phyloP scores from a whole-genome alignment of 1,284 basidiomycete species.

The Moesziomyces antarcticus region DNA sequence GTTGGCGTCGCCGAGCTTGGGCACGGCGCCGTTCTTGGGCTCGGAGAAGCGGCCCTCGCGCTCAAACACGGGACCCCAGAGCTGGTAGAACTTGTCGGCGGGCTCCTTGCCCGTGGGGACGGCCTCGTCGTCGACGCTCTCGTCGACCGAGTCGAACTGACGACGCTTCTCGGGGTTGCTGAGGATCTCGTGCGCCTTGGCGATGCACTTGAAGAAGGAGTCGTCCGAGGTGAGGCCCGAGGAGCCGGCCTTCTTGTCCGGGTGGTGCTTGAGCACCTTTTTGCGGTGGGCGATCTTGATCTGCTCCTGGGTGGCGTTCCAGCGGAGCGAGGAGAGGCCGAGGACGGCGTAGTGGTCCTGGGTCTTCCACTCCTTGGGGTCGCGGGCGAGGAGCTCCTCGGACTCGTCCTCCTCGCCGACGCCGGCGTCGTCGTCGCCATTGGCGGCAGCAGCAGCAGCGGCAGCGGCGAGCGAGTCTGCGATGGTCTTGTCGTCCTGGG shows the following conservation, averaged over 20 bases:
- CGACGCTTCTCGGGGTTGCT: slow-evolving; percentile 86
- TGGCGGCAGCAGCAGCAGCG: slow-evolving; percentile 73
- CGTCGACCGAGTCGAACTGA: slow-evolving; percentile 97
- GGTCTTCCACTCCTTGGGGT: slow-evolving; percentile 99
- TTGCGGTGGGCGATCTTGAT: slow-evolving; percentile 99
- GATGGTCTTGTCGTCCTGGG: slow-evolving; percentile 62
- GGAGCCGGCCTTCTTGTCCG: slow-evolving; percentile 91
- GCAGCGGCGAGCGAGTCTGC: slow-evolving; percentile 40
- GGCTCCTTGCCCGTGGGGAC: slow-evolving; percentile 68
- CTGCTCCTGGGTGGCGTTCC: slow-evolving; percentile 87
- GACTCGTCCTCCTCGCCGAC: slow-evolving; percentile 91
- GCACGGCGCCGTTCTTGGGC: slow-evolving; percentile 81
- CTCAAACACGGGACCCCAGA: slow-evolving; percentile 83
- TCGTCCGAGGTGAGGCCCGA: slow-evolving; percentile 87
- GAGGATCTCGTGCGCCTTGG: slow-evolving; percentile 93
- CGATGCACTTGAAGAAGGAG: slow-evolving; percentile 99
- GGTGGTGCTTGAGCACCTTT: slow-evolving; percentile 98
- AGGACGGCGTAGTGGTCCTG: slow-evolving; percentile 98
- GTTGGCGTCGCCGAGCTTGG: slow-evolving; percentile 79
- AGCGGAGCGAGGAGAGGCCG: slow-evolving; percentile 88
- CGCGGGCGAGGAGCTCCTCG: slow-evolving; percentile 77
- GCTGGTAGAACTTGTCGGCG: slow-evolving; percentile 75
- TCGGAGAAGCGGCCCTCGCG: slow-evolving; percentile 89
- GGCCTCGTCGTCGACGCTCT: slow-evolving; percentile 78
- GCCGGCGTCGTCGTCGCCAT: slow-evolving; percentile 81